phyloP scores from a whole-genome alignment of 352 stramenopile species.

The Phytophthora ohioensis region DNA sequence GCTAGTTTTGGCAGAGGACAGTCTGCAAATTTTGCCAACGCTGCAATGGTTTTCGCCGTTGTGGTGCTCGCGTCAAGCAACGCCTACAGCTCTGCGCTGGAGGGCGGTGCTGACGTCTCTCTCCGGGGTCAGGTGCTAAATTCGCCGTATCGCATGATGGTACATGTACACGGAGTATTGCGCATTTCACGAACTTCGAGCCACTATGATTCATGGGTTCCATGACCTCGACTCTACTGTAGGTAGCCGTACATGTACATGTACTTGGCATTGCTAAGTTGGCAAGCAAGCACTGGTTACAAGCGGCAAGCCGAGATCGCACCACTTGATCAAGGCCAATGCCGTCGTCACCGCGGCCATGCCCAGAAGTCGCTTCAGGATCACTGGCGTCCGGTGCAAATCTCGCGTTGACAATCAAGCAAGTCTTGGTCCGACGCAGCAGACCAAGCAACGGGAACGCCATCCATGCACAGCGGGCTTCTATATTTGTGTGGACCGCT shows the following conservation, averaged over 20 bases:
- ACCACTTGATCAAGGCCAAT: neutral
- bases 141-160: conserved; percentile 8
- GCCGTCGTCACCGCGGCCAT: neutral
- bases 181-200: conserved; percentile 16
- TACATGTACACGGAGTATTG: neutral
- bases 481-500: conserved; percentile 30
- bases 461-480: conserved; percentile 12
- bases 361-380: conserved; percentile 12
- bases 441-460: conserved; percentile 8
- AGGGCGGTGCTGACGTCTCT: neutral
- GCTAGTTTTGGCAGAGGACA: neutral
- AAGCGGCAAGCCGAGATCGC: neutral
- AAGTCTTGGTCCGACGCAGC: conserved; percentile 16
- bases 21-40: neutral
- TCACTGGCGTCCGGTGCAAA: conserved; percentile 3
- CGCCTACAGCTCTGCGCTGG: neutral
- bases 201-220: neutral
- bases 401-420: conserved; percentile 11
- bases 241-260: too few relatives aligned
- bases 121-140: neutral
- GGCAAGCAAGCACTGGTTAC: too few relatives aligned
- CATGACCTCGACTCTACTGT: too few relatives aligned
- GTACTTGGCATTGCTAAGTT: too few relatives aligned
- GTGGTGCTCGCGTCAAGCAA: neutral
- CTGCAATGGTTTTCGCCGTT: neutral